phyloP scores from a whole-genome alignment of 2,329 filamentous ascomycete genomes.

The Claviceps monticola region DNA sequence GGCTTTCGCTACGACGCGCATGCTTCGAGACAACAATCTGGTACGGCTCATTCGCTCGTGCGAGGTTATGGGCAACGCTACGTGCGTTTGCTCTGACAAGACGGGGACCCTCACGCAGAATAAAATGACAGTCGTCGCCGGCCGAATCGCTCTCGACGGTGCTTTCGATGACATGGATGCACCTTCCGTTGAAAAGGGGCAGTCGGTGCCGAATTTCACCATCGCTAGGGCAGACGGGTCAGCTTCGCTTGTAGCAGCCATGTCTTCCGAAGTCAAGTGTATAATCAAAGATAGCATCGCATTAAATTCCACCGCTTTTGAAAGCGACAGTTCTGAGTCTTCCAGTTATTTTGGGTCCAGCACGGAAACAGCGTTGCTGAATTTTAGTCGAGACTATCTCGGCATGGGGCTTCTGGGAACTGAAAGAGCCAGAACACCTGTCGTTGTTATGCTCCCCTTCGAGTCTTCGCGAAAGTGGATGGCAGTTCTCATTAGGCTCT shows the following conservation, averaged over 20 bases:
- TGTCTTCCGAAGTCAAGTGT: constrained; percentile 20
- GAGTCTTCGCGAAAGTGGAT: constrained; percentile 42
- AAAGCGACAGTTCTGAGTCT: constrained; percentile 25
- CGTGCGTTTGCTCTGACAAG: constrained; percentile 51
- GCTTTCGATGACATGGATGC: constrained; percentile 23
- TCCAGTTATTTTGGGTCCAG: constrained; percentile 37
- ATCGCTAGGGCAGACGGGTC: constrained; percentile 16
- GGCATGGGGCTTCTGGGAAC: constrained; percentile 30
- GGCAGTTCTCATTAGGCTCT: constrained; percentile 36
- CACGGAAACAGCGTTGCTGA: constrained; percentile 39
- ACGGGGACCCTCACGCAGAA: constrained; percentile 52
- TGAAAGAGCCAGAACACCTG: constrained; percentile 30
- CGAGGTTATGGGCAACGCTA: constrained; percentile 52
- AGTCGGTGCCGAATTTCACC: constrained; percentile 10
- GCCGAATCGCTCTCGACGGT: constrained; percentile 32
- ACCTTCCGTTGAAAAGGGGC: constrained; percentile 9
- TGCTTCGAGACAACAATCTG: constrained; percentile 49
- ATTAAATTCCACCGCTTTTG: constrained; percentile 40
- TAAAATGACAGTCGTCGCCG: constrained; percentile 46
- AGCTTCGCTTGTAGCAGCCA: constrained; percentile 14
- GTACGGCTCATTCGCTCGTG: constrained; percentile 45
- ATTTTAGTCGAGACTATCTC: constrained; percentile 35
- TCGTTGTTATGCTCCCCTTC: constrained; percentile 37
- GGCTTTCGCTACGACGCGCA: constrained; percentile 47
- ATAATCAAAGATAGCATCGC: constrained; percentile 27